Evolutionary conservation across 129 eudicot species (phyloP), one percentile per base, ranked within the genome.

Genomic region (Helianthus annuus): DNA sequence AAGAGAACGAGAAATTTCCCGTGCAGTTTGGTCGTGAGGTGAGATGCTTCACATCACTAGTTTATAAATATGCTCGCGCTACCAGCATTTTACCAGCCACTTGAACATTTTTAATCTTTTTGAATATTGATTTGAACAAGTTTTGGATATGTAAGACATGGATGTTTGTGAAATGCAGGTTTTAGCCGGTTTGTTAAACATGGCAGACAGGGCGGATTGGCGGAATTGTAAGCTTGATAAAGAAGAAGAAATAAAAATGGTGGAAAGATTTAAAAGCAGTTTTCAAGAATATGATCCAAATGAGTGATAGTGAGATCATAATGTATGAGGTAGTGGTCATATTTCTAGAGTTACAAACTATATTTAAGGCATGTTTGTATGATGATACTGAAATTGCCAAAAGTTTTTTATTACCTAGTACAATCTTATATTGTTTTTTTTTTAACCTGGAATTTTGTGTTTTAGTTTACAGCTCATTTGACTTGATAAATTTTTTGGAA

Each of bases 1-100:
- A 88, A 68, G 97, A 90, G 69, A 88, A 81, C 49, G 97, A 90
- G 82, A 90, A 86, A 68, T 94, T 94, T 51, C 99, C 97, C 5
- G 85, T 77, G 76, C 99, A 94, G 66, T 94, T 94, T 76, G 99
- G 99, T 15, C 99, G 99, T 67, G 99, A 94, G 97, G 99, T 94
- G 82, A 78, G 85, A 70, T 68, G 14, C n/a, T 72, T 16, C 7
- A n/a, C 22, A 19, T 19, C 22, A 19, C 22, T 45, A 60, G 16
- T 4, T n/a, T n/a, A 27, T 34, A 32, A 2, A 1, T 70, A 4
- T 2, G 16, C 14, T 19, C 19, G 17, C 29, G 5, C 13, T 70
- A 62, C 48, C 0, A 3, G n/a, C 68, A n/a, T 36, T 63, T 63
- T n/a, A 38, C 27, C 24, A 63, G 5, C 68, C 68, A 15, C 39